phyloP scores from a whole-genome alignment of 441 rosid species.

The Pelargonium citronellum region DNA sequence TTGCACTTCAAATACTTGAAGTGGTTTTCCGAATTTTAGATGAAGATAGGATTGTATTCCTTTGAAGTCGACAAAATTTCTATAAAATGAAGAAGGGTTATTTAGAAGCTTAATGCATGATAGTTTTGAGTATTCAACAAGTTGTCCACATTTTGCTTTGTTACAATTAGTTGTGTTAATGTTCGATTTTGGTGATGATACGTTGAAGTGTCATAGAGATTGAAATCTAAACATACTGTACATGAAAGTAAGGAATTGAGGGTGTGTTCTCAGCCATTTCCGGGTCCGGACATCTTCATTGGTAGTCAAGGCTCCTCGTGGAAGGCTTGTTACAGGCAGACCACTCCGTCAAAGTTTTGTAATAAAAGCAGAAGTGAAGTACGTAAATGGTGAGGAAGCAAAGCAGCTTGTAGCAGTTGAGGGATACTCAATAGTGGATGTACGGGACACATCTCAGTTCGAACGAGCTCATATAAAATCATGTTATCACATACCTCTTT shows the following conservation, averaged over 20 bases:
- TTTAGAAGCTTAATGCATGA: background rate
- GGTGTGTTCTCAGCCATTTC: slow-evolving; percentile 49
- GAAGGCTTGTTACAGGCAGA: slow-evolving; percentile 35
- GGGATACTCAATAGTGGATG: slow-evolving; percentile 64
- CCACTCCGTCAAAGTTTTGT: slow-evolving; percentile 34
- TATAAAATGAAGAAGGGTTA: background rate
- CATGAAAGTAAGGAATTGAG: slow-evolving; percentile 24
- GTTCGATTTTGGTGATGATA: no score
- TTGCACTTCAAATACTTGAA: no score
- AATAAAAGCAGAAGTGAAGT: slow-evolving; percentile 68
- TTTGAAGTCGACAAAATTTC: background rate
- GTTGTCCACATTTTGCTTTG: background rate
- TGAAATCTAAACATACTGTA: slow-evolving; percentile 6
- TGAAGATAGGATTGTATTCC: background rate
- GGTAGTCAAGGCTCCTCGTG: slow-evolving; percentile 37
- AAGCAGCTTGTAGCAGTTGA: slow-evolving; percentile 50
- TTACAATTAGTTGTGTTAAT: background rate
- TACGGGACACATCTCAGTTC: slow-evolving; percentile 67
- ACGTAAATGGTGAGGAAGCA: slow-evolving; percentile 74
- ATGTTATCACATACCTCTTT: slow-evolving; percentile 76
- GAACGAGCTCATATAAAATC: slow-evolving; percentile 79
- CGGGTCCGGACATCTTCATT: slow-evolving; percentile 28
- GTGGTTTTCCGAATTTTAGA: background rate
- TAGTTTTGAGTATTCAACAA: background rate
- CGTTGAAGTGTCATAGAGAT: background rate